Percentiles rank a stretch among this genome's conserved stretches.
phyloP scores from a whole-genome alignment of 2,329 filamentous ascomycete species.

The Pyrenophora tritici-repentis region DNA sequence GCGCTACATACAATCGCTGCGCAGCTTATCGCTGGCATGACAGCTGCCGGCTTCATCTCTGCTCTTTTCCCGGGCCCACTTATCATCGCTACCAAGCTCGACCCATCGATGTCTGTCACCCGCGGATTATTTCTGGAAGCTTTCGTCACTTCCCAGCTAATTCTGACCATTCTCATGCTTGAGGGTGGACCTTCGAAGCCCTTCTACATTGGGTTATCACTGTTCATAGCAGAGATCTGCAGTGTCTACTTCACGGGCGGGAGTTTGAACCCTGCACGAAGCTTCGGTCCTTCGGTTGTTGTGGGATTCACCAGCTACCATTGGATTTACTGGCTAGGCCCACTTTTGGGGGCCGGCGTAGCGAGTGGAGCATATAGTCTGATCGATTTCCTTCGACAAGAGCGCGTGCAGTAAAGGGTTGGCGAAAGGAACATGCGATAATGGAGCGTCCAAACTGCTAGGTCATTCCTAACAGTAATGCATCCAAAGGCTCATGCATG shows the following conservation, averaged over 20 bases:
- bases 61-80: conserved; percentile 38
- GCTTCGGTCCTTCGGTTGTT: conserved; percentile 53
- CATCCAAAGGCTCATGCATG: no score
- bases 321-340: conserved; percentile 51
- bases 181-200: conserved; percentile 67
- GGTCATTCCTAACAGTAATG: no score
- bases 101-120: conserved; percentile 27
- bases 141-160: conserved; percentile 42
- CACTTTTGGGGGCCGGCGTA: conserved; percentile 48
- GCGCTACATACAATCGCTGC: conserved; percentile 31
- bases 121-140: conserved; percentile 38
- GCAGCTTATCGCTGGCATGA: conserved; percentile 39
- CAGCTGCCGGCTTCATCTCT: conserved; percentile 36
- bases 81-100: conserved; percentile 29
- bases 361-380: conserved; percentile 55
- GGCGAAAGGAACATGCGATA: background rate
- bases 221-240: conserved; percentile 65
- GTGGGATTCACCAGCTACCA: conserved; percentile 48
- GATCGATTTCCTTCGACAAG: conserved; percentile 35
- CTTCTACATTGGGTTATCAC: conserved; percentile 70
- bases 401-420: background rate
- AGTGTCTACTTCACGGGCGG: conserved; percentile 55
- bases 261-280: conserved; percentile 54
- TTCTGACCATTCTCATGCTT: conserved; percentile 58
- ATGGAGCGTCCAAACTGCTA: background rate